phyloP scores from a whole-genome alignment of 352 stramenopile species.

The Aphanomyces euteiches region DNA sequence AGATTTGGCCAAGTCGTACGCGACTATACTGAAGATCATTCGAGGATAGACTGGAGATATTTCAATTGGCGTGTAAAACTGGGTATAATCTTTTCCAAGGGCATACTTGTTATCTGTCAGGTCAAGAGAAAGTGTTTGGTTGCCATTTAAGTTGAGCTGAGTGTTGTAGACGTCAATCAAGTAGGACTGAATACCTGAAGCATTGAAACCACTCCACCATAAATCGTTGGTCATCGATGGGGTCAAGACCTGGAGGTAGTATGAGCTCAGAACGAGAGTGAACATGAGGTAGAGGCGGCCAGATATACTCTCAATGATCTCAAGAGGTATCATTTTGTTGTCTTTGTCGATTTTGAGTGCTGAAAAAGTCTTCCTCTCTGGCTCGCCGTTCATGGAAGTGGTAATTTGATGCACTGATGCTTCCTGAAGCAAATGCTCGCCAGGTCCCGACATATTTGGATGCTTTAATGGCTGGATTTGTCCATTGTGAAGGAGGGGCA shows the following conservation, averaged over 20 bases:
- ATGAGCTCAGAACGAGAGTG: not conserved
- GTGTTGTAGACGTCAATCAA: not conserved
- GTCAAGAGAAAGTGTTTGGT: too few relatives aligned
- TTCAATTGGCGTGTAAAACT: not conserved
- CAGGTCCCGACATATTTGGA: too few relatives aligned
- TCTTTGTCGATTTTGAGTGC: too few relatives aligned
- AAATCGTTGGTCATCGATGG: constrained; percentile 9
- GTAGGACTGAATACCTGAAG: not conserved
- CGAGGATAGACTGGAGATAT: not conserved
- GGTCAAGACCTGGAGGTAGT: not conserved
- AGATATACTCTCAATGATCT: too few relatives aligned
- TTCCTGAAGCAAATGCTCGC: too few relatives aligned
- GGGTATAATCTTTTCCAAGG: not conserved
- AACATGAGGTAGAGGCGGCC: not conserved
- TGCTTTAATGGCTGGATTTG: too few relatives aligned
- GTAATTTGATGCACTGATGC: too few relatives aligned
- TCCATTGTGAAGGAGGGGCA: too few relatives aligned
- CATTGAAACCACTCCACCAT: constrained; percentile 3
- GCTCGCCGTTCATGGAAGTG: too few relatives aligned
- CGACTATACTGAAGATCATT: not conserved
- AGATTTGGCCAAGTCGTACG: not conserved
- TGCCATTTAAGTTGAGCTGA: not conserved
- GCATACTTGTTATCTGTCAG: not conserved
- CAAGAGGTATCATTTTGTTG: too few relatives aligned
- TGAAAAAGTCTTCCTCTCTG: too few relatives aligned